Evolutionary conservation across 2,329 filamentous ascomycete genomes (phyloP).

Genomic region (Pseudovirgaria hyperparasitica): DNA sequence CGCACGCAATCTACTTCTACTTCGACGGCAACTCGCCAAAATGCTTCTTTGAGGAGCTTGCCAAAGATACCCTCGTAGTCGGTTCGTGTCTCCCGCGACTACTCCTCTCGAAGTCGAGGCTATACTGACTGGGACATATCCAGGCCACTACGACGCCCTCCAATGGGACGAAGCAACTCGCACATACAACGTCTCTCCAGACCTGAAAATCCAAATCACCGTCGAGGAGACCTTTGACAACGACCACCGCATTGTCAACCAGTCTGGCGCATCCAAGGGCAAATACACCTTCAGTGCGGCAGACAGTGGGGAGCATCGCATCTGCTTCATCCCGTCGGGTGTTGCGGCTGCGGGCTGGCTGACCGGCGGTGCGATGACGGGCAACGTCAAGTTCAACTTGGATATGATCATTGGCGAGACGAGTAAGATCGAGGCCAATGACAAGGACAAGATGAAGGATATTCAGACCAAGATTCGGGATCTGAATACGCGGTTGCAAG

Average conservation of each 20-base stretch:
- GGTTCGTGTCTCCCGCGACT: too few relatives aligned
- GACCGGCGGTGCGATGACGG: constrained; percentile 48
- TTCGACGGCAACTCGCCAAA: constrained; percentile 75
- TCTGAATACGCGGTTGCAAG: constrained; percentile 72
- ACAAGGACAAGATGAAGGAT: constrained; percentile 86
- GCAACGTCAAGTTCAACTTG: constrained; percentile 70
- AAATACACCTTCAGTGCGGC: constrained; percentile 93
- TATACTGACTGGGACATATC: neutral
- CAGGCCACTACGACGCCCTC: constrained; percentile 74
- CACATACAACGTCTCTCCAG: constrained; percentile 59
- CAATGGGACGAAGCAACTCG: constrained; percentile 63
- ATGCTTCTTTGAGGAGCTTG: constrained; percentile 97
- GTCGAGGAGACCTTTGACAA: constrained; percentile 97
- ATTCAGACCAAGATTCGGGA: constrained; percentile 81
- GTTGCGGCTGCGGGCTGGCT: constrained; percentile 65
- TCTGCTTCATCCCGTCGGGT: constrained; percentile 84
- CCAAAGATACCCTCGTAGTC: constrained; percentile 92
- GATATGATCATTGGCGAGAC: constrained; percentile 93
- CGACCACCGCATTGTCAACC: constrained; percentile 88
- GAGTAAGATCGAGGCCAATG: constrained; percentile 81
- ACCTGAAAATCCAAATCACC: constrained; percentile 75
- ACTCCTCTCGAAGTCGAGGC: too few relatives aligned
- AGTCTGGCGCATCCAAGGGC: constrained; percentile 61
- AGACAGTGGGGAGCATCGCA: constrained; percentile 86
- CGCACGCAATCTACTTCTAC: constrained; percentile 89